Conservation (phyloP, 2,329 filamentous ascomycete species). For the Diaporthe sp. region DNA sequence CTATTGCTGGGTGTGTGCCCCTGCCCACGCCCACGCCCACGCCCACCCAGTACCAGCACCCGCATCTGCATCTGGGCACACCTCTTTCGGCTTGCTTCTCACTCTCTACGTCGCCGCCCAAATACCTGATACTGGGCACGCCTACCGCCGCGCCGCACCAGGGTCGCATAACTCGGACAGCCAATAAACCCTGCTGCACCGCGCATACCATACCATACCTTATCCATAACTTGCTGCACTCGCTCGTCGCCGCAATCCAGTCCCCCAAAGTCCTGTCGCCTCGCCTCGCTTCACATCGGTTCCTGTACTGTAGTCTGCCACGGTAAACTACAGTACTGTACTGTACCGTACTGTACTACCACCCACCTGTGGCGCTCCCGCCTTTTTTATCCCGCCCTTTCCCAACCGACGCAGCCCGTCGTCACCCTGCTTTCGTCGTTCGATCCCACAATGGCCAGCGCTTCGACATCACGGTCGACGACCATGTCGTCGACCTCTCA, state of each 20-base stretch:
- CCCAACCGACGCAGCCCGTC: neutral
- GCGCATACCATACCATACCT: neutral
- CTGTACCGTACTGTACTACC: neutral
- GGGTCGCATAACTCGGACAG: conserved; percentile 23
- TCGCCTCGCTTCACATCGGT: conserved; percentile 1
- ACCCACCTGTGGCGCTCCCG: conserved; percentile 13
- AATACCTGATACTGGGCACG: conserved; percentile 22
- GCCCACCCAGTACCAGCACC: conserved; percentile 7
- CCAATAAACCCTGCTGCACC: conserved; percentile 29
- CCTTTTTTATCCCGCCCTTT: conserved; percentile 10
- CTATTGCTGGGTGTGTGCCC: neutral
- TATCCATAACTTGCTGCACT: neutral
- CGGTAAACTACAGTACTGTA: neutral
- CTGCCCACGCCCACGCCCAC: too few relatives aligned
- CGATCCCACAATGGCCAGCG: conserved; percentile 47
- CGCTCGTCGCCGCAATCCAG: neutral
- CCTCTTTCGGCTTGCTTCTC: neutral
- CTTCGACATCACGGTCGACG: conserved; percentile 49
- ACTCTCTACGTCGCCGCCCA: conserved; percentile 42
- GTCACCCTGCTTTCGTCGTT: conserved; percentile 14
- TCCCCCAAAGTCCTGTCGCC: neutral
- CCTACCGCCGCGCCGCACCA: conserved; percentile 21
- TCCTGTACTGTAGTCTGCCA: neutral
- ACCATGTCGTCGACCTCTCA: conserved; percentile 61
- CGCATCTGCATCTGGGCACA: conserved; percentile 3